These are phyloP conservation scores for Filosporella fistucella DNA, from an alignment of 495 filamentous ascomycete species.

Conservation along the genomic window DNA sequence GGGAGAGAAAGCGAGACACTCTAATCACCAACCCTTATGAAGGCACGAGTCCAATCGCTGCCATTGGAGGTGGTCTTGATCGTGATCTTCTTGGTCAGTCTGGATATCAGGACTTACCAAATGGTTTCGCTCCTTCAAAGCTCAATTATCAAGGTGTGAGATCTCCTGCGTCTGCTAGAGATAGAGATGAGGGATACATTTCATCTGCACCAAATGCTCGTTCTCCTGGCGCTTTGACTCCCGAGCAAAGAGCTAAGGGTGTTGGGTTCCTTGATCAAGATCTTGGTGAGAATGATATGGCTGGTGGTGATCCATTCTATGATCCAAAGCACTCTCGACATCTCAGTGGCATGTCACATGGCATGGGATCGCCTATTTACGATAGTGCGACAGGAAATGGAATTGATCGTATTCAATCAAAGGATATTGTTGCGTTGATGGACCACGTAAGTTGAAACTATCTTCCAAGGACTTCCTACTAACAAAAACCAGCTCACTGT, in stretches of 20 bases:
- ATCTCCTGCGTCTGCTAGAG: constrained; percentile 41
- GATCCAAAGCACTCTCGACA: constrained; percentile 59
- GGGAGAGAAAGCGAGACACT: constrained; percentile 51
- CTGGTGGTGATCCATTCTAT: constrained; percentile 53
- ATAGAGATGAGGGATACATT: constrained; percentile 90
- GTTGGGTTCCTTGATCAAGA: constrained; percentile 52
- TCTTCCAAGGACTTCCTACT: constrained; percentile 22
- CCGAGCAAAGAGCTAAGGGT: constrained; percentile 56
- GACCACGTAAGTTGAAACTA: constrained; percentile 67
- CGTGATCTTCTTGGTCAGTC: constrained; percentile 39
- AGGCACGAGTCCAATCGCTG: constrained; percentile 41
- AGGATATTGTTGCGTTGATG: constrained; percentile 97
- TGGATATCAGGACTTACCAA: constrained; percentile 30
- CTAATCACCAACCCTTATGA: constrained; percentile 55
- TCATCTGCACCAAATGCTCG: constrained; percentile 71
- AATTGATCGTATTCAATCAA: constrained; percentile 89
- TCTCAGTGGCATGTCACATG: constrained; percentile 86
- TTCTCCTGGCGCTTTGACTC: constrained; percentile 51
- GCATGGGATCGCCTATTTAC: constrained; percentile 83
- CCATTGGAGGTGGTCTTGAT: constrained; percentile 43
- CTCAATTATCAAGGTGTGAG: constrained; percentile 26
- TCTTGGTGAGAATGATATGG: constrained; percentile 51
- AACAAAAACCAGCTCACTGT: constrained; percentile 73
- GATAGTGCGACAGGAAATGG: constrained; percentile 86
- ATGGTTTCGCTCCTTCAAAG: constrained; percentile 27